phyloP scores from a whole-genome alignment of 306 rosid genomes.

The Echinosophora koreensis region DNA sequence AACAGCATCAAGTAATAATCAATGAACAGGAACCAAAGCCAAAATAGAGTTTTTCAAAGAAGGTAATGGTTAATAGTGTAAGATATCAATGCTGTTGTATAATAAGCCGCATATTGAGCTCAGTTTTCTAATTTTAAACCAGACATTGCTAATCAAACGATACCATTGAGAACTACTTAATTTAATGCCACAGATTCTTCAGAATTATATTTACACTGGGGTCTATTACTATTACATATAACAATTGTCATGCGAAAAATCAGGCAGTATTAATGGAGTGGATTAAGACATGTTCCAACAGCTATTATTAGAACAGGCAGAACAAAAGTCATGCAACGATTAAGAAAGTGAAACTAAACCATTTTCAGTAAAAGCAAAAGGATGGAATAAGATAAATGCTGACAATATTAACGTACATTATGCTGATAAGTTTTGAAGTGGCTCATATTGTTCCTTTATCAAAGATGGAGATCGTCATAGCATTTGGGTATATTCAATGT shows the following conservation, averaged over 20 bases:
- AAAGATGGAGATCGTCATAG: not conserved
- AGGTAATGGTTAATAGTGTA: not conserved
- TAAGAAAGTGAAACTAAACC: not conserved
- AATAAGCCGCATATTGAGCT: not conserved
- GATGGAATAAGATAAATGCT: not conserved
- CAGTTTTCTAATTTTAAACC: not conserved
- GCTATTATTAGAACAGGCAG: not conserved
- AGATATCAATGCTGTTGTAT: not conserved
- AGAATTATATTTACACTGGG: not conserved
- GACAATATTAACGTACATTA: not conserved
- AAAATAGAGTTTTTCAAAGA: not conserved
- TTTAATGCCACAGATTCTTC: not conserved
- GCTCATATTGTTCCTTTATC: not conserved
- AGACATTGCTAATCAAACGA: not conserved
- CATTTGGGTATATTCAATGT: not conserved
- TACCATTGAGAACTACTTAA: not conserved
- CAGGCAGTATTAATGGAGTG: not conserved
- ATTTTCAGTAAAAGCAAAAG: slow-evolving; percentile 15
- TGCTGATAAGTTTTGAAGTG: not conserved
- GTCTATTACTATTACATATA: not conserved
- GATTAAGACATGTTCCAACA: not conserved
- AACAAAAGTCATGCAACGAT: not conserved
- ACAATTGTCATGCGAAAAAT: not conserved
- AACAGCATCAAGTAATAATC: not conserved
- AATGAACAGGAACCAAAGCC: not conserved